These are phyloP conservation scores for Ogataea angusta DNA, from an alignment of 805 yeast species.

Conservation along the genomic window DNA sequence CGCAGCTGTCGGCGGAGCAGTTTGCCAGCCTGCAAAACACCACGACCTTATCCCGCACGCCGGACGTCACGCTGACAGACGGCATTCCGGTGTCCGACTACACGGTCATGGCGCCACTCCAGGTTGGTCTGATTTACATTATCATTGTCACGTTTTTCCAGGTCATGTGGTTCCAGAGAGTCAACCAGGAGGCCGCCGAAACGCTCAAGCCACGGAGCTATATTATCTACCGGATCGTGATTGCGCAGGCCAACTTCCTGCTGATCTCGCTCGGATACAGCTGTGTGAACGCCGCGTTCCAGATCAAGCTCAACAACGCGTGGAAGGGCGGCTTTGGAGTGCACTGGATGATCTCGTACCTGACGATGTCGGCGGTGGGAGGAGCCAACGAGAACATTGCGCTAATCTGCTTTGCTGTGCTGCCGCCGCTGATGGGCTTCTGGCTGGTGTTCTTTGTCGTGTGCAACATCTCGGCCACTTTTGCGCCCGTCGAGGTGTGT, in stretches of 20 bases:
- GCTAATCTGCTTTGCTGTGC: conserved; percentile 44
- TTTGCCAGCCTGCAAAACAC: conserved; percentile 20
- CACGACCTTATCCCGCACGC: conserved; percentile 21
- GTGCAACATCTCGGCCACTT: conserved; percentile 64
- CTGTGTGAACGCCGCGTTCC: conserved; percentile 64
- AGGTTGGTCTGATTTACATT: conserved; percentile 71
- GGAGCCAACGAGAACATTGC: conserved; percentile 68
- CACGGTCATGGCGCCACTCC: conserved; percentile 61
- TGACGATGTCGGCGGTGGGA: conserved; percentile 76
- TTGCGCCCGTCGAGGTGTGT: conserved; percentile 58
- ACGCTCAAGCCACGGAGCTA: conserved; percentile 41
- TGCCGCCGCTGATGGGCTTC: conserved; percentile 66
- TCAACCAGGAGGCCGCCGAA: conserved; percentile 50
- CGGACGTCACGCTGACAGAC: conserved; percentile 35
- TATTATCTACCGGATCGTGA: conserved; percentile 48
- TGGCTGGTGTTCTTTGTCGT: conserved; percentile 74
- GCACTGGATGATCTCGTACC: conserved; percentile 64
- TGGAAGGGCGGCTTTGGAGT: conserved; percentile 70
- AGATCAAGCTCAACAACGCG: conserved; percentile 52
- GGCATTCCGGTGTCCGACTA: conserved; percentile 48
- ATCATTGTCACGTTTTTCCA: conserved; percentile 73
- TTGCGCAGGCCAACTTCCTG: conserved; percentile 53
- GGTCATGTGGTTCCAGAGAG: conserved; percentile 53
- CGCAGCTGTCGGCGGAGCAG: conserved; percentile 25
- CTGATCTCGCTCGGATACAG: conserved; percentile 56